Evolutionary conservation across 805 yeast genomes (phyloP), one percentile per base, ranked within the genome.

Genomic region (Yarrowia keelungensis): DNA sequence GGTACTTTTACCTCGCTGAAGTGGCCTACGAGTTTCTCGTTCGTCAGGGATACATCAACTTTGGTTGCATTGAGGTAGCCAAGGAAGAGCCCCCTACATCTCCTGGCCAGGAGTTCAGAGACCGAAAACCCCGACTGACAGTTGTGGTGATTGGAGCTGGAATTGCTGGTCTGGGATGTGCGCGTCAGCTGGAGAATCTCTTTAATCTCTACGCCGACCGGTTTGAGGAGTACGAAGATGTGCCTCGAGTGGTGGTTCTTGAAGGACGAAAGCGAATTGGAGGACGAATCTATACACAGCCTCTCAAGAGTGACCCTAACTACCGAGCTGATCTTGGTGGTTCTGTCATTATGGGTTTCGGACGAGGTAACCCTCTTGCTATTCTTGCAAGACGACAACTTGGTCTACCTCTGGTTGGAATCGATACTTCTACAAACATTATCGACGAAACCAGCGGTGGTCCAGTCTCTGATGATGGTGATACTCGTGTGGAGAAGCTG

Each of bases 161-260:
- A 62, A 89, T 97, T 69, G 97, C 99, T 35, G 99, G 99, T 72
- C 81, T 95, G 59, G 97, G 97, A 74, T 90, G 94, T 77, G 97
- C 98, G 35, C 95, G 96, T 77, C 98, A 94, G 82, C 87, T 94
- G 65, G 94, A 87, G 65, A 90, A 88, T 78, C 95, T 81, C 26
- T 72, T 79, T 53, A 72, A 75, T 35, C 74, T 79, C 43, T 79
- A 80, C 69, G 74, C 75, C 32, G 70, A 73, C 41, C 73, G 73
- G 9, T 79, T 79, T 58, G 69, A 73, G 19, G 81, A 79, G 47
- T 79, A 77, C 67, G 81, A 80, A 59, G 81, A 77, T 32, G 59
- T 79, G 12, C 83, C 83, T 1, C 77, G 80, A 11, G 77, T 81
- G 12, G 68, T 81, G 11, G 72, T 81, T 4, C 72, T 81, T 0